These are phyloP conservation scores for Plantago coronopus DNA, from an alignment of 305 asterid species.

Conservation along the genomic window DNA sequence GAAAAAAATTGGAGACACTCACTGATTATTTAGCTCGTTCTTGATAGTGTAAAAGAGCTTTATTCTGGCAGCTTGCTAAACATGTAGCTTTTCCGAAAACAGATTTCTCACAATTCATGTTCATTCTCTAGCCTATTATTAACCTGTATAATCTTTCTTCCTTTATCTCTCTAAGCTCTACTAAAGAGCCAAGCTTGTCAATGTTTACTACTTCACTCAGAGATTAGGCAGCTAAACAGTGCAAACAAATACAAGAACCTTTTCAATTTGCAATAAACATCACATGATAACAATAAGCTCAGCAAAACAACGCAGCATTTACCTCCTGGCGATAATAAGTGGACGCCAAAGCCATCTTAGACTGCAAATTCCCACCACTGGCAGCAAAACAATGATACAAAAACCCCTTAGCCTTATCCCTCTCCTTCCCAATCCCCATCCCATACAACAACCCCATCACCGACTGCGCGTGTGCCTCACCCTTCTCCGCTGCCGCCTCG, in stretches of 20 bases:
- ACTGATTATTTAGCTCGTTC: too few species aligned
- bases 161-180: too few species aligned
- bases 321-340: constrained; percentile 72
- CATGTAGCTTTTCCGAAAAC: too few species aligned
- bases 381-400: constrained; percentile 78
- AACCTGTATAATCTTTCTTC: too few species aligned
- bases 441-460: constrained; percentile 66
- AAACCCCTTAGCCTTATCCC: constrained; percentile 63
- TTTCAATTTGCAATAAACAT: not conserved
- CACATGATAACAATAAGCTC: not conserved
- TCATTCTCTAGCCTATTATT: not conserved
- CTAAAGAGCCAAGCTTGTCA: too few species aligned
- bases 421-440: constrained; percentile 82
- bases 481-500: constrained; percentile 54
- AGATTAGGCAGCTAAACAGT: too few species aligned
- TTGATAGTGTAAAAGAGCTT: too few species aligned
- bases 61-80: too few species aligned
- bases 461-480: constrained; percentile 77
- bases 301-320: constrained; percentile 14
- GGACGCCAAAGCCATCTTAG: constrained; percentile 73
- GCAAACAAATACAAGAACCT: too few species aligned
- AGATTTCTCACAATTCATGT: too few species aligned
- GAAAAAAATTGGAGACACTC: too few species aligned
- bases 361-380: constrained; percentile 80
- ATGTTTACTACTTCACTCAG: too few species aligned